Evolutionary conservation across 2,329 filamentous ascomycete species (phyloP), one percentile per base, ranked within the genome.

Genomic region (Fusarium decemcellulare): DNA sequence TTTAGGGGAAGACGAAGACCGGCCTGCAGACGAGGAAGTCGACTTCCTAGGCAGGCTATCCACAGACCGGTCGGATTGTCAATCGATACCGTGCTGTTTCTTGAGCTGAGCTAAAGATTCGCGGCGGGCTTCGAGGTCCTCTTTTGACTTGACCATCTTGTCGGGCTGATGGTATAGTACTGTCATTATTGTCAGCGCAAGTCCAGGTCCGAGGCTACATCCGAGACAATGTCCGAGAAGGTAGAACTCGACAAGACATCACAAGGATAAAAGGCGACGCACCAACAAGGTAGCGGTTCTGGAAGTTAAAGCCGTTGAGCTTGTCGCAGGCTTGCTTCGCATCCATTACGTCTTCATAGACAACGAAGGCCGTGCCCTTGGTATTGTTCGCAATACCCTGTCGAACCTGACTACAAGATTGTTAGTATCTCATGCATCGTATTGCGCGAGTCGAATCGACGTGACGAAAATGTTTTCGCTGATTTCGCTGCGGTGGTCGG

Each of bases 271-370:
- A 51, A 23, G 37, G 47, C 37, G 27, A 90, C 93, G 67, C 89
- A 97, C 94, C 94, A 78, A 99, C 96, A 76, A 99, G 93, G 84
- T 99, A 99, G 81, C 96, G 93, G 85, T 95, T 97, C 87, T 99
- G 96, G 83, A 99, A 99, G 87, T 99, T 99, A 91, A 97, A 99
- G 81, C 96, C 96, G 87, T 99, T 99, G 82, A 99, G 88, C 87
- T 98, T 98, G 87, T 99, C 96, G 88, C 96, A 98, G 79, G 96
- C 96, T 84, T 94, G 92, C 86, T 99, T 99, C 74, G 96, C 95
- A 87, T 99, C 96, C 89, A 96, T 93, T 75, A 98, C 95, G 88
- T 99, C 96, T 84, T 98, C 96, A 87, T 98, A 99, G 83, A 99
- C 96, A 76, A 99, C 96, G 83, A 97, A 99, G 74, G 95, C 96